Evolutionary conservation across 768 basidiomycete species (phyloP).

Genomic region (Pleurotus giganteus): DNA sequence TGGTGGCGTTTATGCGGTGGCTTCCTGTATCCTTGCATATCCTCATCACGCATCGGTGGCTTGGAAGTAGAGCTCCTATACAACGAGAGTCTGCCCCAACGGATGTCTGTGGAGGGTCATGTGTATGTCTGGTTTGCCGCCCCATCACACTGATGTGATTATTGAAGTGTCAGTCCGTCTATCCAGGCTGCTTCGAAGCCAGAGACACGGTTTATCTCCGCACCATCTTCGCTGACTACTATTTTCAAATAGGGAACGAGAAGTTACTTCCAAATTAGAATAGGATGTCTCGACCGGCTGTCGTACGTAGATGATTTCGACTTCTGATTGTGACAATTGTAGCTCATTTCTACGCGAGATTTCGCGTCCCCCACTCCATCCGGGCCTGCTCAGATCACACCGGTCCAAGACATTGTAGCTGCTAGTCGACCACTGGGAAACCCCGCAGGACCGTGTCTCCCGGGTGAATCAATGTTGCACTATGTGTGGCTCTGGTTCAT

Average conservation of each 20-base stretch:
- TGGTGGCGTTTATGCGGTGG: constrained; percentile 3
- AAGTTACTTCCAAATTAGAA: constrained; percentile 10
- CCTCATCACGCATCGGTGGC: too few species aligned
- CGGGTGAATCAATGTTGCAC: constrained; percentile 3
- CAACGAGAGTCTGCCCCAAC: too few species aligned
- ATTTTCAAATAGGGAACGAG: constrained; percentile 3
- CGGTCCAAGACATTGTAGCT: not conserved
- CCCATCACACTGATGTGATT: not conserved
- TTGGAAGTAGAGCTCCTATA: too few species aligned
- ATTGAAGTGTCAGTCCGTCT: not conserved
- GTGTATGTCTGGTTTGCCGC: not conserved
- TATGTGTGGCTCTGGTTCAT: not conserved
- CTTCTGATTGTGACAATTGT: constrained; percentile 2
- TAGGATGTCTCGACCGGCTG: constrained; percentile 5
- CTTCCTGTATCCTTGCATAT: too few species aligned
- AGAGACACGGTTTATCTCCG: constrained; percentile 6
- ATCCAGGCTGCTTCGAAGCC: not conserved
- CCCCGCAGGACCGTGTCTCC: not conserved
- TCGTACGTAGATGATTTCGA: not conserved
- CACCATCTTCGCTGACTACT: constrained; percentile 2
- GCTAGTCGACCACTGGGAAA: not conserved
- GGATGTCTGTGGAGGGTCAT: too few species aligned
- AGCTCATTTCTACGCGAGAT: constrained; percentile 6
- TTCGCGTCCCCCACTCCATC: constrained; percentile 8
- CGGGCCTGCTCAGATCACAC: not conserved